Evolutionary conservation across 805 yeast species (phyloP).

Genomic region (Ogataea nonfermentans): DNA sequence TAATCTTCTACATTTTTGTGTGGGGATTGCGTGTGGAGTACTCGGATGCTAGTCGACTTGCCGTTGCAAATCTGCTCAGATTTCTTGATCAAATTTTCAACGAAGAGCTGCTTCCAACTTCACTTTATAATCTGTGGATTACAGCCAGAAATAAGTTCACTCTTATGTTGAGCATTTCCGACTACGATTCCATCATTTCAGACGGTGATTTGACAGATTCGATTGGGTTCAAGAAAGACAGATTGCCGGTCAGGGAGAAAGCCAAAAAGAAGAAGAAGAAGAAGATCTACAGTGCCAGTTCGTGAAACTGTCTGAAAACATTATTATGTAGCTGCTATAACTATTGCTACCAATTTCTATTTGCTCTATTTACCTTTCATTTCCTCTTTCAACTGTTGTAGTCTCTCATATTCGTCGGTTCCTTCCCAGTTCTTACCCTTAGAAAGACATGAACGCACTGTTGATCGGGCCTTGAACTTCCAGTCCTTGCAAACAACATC

Average conservation of each 20-base stretch:
- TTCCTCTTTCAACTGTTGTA: constrained; percentile 52
- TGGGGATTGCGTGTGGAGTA: constrained; percentile 41
- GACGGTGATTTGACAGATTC: constrained; percentile 10
- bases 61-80: constrained; percentile 25
- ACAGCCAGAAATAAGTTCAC: constrained; percentile 17
- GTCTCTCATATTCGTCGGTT: constrained; percentile 69
- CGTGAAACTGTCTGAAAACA: constrained; percentile 1
- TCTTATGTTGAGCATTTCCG: constrained; percentile 22
- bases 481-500: constrained; percentile 89
- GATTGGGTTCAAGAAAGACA: constrained; percentile 1
- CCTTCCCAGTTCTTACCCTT: constrained; percentile 84
- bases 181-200: constrained; percentile 9
- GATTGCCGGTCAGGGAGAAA: constrained; percentile 9
- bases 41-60: constrained; percentile 35
- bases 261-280: constrained; percentile 12
- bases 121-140: constrained; percentile 18
- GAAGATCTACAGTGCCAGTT: constrained; percentile 13
- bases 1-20: constrained; percentile 34
- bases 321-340: background rate
- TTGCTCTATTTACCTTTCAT: constrained; percentile 22
- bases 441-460: constrained; percentile 71
- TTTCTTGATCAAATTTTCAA: constrained; percentile 23
- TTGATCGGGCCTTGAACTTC: constrained; percentile 77
- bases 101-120: constrained; percentile 17
- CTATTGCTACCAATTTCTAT: constrained; percentile 6